A percentile compares a stretch with the other conserved stretches of the same genome.
Conservation (phyloP, 768 basidiomycete species). For the Agaricus subrufescens region DNA sequence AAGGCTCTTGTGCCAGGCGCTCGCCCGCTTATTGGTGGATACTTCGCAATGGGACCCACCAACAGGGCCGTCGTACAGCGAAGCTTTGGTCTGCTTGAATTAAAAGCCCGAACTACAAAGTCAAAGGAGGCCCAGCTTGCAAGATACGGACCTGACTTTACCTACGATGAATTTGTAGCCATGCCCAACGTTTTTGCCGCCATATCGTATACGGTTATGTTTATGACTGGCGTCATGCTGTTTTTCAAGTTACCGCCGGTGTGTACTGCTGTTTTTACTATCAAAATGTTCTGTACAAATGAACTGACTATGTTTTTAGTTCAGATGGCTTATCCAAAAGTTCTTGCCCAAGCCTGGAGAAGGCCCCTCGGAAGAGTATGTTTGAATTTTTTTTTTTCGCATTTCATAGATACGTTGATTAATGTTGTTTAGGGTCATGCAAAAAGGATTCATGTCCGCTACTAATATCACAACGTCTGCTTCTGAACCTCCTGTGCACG, state of each 20-base stretch:
- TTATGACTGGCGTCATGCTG: slow-evolving; percentile 21
- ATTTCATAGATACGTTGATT: background rate
- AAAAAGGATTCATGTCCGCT: slow-evolving; percentile 55
- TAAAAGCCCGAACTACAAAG: slow-evolving; percentile 20
- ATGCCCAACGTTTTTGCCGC: slow-evolving; percentile 37
- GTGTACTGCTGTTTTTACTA: slow-evolving; percentile 13
- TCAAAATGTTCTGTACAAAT: background rate
- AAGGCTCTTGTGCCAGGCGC: slow-evolving; percentile 32
- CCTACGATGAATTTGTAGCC: slow-evolving; percentile 67
- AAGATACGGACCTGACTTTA: slow-evolving; percentile 67
- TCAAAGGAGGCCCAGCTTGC: slow-evolving; percentile 18
- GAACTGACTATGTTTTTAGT: slow-evolving; percentile 25
- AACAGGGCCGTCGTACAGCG: slow-evolving; percentile 42
- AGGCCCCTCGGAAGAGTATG: slow-evolving; percentile 64
- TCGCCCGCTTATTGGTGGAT: slow-evolving; percentile 25
- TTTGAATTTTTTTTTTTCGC: slow-evolving; percentile 3
- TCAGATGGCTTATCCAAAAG: slow-evolving; percentile 51
- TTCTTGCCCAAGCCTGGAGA: slow-evolving; percentile 49
- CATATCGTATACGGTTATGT: slow-evolving; percentile 21
- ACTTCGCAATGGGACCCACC: slow-evolving; percentile 36
- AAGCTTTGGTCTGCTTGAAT: slow-evolving; percentile 40
- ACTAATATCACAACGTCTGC: slow-evolving; percentile 70
- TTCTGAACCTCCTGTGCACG: slow-evolving; percentile 39
- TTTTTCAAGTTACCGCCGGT: slow-evolving; percentile 35
- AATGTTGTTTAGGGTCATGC: slow-evolving; percentile 36